Evolutionary conservation across 164 flowering plant species (phyloP).

Genomic region (Annona cherimola): DNA sequence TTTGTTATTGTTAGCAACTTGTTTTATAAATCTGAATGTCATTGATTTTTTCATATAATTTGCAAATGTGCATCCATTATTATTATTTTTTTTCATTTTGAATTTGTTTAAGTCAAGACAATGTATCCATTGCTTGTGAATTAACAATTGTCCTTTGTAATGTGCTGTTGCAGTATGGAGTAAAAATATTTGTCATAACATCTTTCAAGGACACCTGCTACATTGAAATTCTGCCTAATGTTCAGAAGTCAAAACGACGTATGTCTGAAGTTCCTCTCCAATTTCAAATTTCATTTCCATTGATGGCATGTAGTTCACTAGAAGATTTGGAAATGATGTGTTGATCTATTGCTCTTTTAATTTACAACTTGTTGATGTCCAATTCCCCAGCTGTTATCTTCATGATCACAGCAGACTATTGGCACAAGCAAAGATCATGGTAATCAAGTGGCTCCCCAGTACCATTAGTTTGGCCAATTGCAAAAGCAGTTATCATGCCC

Average conservation of each 20-base stretch:
- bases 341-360: neutral
- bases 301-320: neutral
- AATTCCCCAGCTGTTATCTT: no score
- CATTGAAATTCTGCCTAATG: conserved; percentile 53
- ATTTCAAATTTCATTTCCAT: neutral
- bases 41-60: neutral
- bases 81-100: neutral
- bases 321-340: neutral
- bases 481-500: no score
- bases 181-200: conserved; percentile 54
- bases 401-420: no score
- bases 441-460: neutral
- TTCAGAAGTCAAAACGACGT: conserved; percentile 51
- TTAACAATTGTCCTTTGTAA: neutral
- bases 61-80: neutral
- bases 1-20: no score
- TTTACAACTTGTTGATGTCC: neutral
- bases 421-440: no score
- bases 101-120: neutral
- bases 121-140: neutral
- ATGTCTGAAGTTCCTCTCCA: conserved; percentile 3
- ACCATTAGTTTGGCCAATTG: neutral
- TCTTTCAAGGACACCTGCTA: conserved; percentile 64
- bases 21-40: no score
- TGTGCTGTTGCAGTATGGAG: conserved; percentile 45